phyloP scores from a whole-genome alignment of 257 asterid genomes.

The Gardenia jasminoides region DNA sequence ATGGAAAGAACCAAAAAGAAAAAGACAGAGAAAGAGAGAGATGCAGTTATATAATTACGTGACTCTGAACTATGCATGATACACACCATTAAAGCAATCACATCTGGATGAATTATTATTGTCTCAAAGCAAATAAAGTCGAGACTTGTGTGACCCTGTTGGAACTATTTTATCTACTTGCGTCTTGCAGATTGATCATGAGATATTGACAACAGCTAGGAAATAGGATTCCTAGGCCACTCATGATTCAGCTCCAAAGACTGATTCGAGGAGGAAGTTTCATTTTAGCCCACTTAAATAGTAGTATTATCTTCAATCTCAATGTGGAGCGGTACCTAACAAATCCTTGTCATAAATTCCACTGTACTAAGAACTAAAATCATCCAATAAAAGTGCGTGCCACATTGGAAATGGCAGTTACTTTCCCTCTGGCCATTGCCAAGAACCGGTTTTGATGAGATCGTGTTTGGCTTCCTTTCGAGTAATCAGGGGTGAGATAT shows the following conservation, averaged over 20 bases:
- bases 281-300: slow-evolving; percentile 3
- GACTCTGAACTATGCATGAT: neutral
- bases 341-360: slow-evolving; percentile 12
- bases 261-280: slow-evolving; percentile 5
- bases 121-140: slow-evolving; percentile 8
- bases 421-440: no score
- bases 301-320: neutral
- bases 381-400: neutral
- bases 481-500: neutral
- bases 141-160: neutral
- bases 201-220: slow-evolving; percentile 11
- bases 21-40: neutral
- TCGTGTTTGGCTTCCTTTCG: neutral
- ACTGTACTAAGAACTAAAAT: neutral
- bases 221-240: slow-evolving; percentile 23
- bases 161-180: slow-evolving; percentile 1
- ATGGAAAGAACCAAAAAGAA: neutral
- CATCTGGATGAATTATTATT: slow-evolving; percentile 3
- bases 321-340: slow-evolving; percentile 24
- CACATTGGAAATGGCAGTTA: neutral
- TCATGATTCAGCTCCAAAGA: neutral
- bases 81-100: slow-evolving; percentile 4
- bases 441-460: neutral
- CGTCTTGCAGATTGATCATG: neutral
- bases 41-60: neutral